Percentiles rank a stretch among this genome's conserved stretches.
phyloP scores from a whole-genome alignment of 106 monocot genomes.

The Alisma plantagoaquatica region DNA sequence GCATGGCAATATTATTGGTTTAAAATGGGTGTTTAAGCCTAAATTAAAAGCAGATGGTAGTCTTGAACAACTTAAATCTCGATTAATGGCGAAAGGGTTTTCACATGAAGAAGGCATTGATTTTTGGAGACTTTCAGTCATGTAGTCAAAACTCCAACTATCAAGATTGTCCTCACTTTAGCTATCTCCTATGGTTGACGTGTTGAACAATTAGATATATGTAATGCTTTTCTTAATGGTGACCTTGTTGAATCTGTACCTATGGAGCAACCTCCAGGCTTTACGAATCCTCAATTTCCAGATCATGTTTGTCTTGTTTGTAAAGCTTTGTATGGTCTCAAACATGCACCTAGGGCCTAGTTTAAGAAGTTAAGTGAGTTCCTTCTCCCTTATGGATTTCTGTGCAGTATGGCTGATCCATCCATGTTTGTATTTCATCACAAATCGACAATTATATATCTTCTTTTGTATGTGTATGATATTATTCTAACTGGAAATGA shows the following conservation, averaged over 20 bases:
- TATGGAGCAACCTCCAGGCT: background rate
- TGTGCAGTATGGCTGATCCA: no score
- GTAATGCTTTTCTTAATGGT: background rate
- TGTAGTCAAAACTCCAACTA: background rate
- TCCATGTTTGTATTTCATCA: background rate
- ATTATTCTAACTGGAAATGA: background rate
- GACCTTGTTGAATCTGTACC: background rate
- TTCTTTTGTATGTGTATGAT: background rate
- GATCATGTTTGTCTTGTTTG: background rate
- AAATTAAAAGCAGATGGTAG: background rate
- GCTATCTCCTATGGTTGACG: background rate
- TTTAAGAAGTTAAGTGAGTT: background rate
- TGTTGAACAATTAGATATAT: background rate
- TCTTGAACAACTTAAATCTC: background rate
- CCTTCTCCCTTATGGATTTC: background rate
- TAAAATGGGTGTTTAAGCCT: background rate
- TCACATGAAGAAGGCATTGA: background rate
- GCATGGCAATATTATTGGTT: background rate
- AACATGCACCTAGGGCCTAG: background rate
- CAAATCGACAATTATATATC: background rate
- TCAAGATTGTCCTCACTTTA: background rate
- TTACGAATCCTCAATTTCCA: background rate
- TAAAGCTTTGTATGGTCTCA: background rate
- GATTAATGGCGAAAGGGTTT: background rate
- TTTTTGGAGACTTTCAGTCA: background rate